These are phyloP conservation scores for Ganoderma lucidum DNA, from an alignment of 1,284 basidiomycete genomes.

Conservation along the genomic window DNA sequence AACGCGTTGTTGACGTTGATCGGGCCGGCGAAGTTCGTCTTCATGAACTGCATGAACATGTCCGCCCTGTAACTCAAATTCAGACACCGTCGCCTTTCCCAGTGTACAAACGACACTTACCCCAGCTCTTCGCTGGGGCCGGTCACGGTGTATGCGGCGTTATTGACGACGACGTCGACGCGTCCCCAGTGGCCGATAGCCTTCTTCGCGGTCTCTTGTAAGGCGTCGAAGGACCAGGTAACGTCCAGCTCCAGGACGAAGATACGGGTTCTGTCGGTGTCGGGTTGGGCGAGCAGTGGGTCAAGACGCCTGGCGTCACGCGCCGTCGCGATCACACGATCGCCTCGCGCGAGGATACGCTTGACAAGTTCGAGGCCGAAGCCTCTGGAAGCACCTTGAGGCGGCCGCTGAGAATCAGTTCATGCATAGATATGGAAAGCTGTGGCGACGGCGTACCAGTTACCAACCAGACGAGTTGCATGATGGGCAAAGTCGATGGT, in stretches of 20 bases:
- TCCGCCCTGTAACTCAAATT: constrained; percentile 24
- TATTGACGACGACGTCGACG: constrained; percentile 47
- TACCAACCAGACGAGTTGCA: constrained; percentile 36
- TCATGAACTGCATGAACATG: constrained; percentile 25
- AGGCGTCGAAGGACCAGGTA: constrained; percentile 26
- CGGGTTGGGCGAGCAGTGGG: constrained; percentile 8
- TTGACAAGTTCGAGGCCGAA: constrained; percentile 44
- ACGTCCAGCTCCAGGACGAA: background rate
- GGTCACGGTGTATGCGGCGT: constrained; percentile 21
- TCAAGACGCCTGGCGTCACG: constrained; percentile 32
- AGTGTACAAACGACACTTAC: constrained; percentile 22
- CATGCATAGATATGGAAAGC: background rate
- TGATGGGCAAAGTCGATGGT: background rate
- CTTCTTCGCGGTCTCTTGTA: constrained; percentile 33
- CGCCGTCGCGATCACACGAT: constrained; percentile 40
- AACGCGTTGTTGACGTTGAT: constrained; percentile 35
- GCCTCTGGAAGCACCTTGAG: constrained; percentile 34
- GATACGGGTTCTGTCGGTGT: background rate
- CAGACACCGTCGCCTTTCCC: constrained; percentile 12
- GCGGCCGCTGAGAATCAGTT: background rate
- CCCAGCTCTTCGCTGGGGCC: constrained; percentile 26
- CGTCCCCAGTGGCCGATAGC: constrained; percentile 42
- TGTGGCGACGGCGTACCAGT: constrained; percentile 26
- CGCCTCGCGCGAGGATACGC: constrained; percentile 40
- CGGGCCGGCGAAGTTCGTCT: constrained; percentile 42